These are phyloP conservation scores for Didymella lethalis DNA, from an alignment of 2,329 filamentous ascomycete species.

Conservation along the genomic window DNA sequence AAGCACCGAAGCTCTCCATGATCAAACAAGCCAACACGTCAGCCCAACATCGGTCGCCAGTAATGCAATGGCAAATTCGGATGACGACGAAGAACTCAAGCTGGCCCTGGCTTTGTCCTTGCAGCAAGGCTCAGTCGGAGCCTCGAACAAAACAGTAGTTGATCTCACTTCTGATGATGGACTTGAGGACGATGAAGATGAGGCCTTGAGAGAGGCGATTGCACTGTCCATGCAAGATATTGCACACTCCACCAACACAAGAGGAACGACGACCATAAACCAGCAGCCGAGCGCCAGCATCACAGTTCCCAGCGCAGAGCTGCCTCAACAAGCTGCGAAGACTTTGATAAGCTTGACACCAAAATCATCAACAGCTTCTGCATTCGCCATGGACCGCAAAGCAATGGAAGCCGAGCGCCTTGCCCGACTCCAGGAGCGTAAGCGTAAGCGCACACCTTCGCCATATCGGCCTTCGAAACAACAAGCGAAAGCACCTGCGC, in stretches of 20 bases:
- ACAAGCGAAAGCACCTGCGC: conserved; percentile 2
- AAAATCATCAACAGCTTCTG: neutral
- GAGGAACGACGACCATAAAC: neutral
- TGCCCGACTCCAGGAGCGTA: conserved; percentile 67
- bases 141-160: conserved; percentile 16
- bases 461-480: conserved; percentile 45
- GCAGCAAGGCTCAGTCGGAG: conserved; percentile 26
- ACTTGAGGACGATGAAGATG: conserved; percentile 28
- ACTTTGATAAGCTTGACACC: neutral
- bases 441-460: conserved; percentile 66
- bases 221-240: conserved; percentile 37
- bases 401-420: conserved; percentile 87
- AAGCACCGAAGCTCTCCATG: neutral
- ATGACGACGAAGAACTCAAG: conserved; percentile 42
- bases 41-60: neutral
- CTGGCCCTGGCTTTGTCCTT: conserved; percentile 43
- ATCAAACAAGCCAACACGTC: neutral
- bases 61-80: conserved; percentile 33
- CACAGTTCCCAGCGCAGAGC: neutral
- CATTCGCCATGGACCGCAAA: conserved; percentile 72
- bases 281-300: neutral
- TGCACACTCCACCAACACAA: neutral
- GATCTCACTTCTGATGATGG: conserved; percentile 32
- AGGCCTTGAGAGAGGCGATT: conserved; percentile 40
- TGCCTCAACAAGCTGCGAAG: conserved; percentile 8